Evolutionary conservation across 2,329 filamentous ascomycete species (phyloP).

Genomic region (Dactylellina sp.): DNA sequence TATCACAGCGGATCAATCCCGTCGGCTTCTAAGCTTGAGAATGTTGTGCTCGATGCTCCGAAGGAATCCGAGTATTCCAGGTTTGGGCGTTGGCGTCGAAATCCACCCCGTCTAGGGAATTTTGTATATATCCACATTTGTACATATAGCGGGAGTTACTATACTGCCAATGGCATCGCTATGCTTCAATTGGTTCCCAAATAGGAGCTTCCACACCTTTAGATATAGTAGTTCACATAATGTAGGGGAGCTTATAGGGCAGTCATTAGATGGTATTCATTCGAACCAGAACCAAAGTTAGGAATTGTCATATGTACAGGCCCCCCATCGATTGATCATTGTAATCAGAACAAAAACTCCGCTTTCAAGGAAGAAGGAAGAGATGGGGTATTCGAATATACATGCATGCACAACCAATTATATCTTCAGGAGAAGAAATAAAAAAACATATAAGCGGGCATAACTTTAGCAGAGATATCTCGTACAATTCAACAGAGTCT

Average conservation of each 20-base stretch:
- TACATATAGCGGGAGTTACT: constrained; percentile 4
- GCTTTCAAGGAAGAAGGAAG: neutral
- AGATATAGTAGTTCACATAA: too few relatives aligned
- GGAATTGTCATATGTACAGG: too few relatives aligned
- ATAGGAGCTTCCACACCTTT: neutral
- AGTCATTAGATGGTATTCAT: too few relatives aligned
- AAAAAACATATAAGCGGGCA: neutral
- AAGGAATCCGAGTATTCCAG: neutral
- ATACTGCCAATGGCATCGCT: neutral
- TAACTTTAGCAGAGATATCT: neutral
- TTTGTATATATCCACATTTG: constrained; percentile 13
- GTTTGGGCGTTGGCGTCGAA: too few relatives aligned
- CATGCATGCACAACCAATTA: neutral
- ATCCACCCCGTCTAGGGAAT: too few relatives aligned
- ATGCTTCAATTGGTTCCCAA: neutral
- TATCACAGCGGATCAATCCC: constrained; percentile 92
- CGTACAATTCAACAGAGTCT: constrained; percentile 13
- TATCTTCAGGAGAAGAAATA: neutral
- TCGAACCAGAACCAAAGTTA: too few relatives aligned
- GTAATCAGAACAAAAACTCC: too few relatives aligned
- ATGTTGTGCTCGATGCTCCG: neutral
- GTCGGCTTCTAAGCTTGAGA: constrained; percentile 79
- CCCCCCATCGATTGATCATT: neutral
- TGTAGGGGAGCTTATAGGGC: too few relatives aligned
- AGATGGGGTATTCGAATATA: constrained; percentile 1